Evolutionary conservation across 2,329 filamentous ascomycete species (phyloP).

Genomic region (Stagonosporopsis cucurbitacearum): DNA sequence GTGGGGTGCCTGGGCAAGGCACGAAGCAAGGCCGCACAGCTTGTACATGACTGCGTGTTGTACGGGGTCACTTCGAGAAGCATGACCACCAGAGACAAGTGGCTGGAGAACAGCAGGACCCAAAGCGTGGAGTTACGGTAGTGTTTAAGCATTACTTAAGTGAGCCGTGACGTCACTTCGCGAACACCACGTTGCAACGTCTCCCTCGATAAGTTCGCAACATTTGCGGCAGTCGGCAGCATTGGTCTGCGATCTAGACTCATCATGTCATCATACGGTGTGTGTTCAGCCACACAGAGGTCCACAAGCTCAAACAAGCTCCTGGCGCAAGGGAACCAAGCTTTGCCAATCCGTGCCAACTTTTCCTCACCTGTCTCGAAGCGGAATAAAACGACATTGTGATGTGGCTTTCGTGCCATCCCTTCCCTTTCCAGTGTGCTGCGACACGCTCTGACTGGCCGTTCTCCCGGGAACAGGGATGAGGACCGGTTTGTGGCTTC

Average conservation of each 20-base stretch:
- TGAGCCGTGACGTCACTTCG: slow-evolving; percentile 2
- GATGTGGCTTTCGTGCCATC: slow-evolving; percentile 16
- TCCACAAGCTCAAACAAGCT: slow-evolving; percentile 27
- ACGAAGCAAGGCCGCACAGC: too few relatives aligned
- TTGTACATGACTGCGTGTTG: not conserved
- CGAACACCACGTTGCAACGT: not conserved
- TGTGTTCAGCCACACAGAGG: slow-evolving; percentile 29
- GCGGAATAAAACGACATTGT: slow-evolving; percentile 2
- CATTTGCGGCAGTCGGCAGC: slow-evolving; percentile 9
- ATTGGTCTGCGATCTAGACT: slow-evolving; percentile 11
- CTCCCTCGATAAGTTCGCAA: not conserved
- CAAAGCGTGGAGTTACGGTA: not conserved
- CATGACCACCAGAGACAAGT: not conserved
- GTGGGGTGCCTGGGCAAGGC: too few relatives aligned
- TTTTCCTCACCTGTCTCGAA: slow-evolving; percentile 14
- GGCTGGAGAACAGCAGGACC: not conserved
- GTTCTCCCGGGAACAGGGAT: slow-evolving; percentile 26
- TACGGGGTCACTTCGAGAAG: not conserved
- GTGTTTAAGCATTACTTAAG: not conserved
- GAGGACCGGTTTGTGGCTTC: slow-evolving; percentile 41
- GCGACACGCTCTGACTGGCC: slow-evolving; percentile 13
- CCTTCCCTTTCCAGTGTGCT: slow-evolving; percentile 9
- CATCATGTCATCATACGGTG: slow-evolving; percentile 16
- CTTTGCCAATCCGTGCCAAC: slow-evolving; percentile 25
- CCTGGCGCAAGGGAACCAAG: slow-evolving; percentile 23